phyloP scores from a whole-genome alignment of 305 asterid species.

The Caryopteris hybrid region DNA sequence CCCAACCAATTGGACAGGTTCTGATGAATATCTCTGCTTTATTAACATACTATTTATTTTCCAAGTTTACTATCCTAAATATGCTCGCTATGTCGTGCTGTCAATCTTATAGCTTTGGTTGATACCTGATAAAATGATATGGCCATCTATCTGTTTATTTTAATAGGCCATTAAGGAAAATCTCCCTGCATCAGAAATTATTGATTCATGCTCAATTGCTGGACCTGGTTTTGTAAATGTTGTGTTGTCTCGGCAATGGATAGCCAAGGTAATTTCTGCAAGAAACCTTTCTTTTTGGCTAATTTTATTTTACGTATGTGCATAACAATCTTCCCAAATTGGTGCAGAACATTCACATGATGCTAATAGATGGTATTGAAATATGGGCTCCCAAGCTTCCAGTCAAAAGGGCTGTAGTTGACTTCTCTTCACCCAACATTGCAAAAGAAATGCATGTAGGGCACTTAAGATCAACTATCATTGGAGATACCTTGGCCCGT shows the following conservation, averaged over 20 bases:
- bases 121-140: constrained; percentile 5
- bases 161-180: constrained; percentile 65
- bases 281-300: neutral
- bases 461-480: constrained; percentile 88
- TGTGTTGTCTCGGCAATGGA: constrained; percentile 65
- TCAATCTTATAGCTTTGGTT: neutral
- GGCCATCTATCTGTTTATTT: constrained; percentile 15
- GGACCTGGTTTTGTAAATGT: constrained; percentile 91
- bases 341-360: constrained; percentile 73
- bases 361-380: constrained; percentile 76
- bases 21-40: constrained; percentile 12
- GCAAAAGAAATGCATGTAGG: constrained; percentile 99
- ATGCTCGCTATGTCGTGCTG: constrained; percentile 8
- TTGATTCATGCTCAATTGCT: constrained; percentile 64
- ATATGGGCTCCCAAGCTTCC: constrained; percentile 85
- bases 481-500: constrained; percentile 91
- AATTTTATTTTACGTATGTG: neutral
- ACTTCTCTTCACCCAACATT: constrained; percentile 93
- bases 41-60: neutral
- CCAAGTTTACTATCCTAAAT: neutral
- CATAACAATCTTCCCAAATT: constrained; percentile 14
- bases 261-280: constrained; percentile 57
- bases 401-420: constrained; percentile 77
- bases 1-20: constrained; percentile 85
- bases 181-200: constrained; percentile 71